Base-by-base conservation (phyloP, 208 protist genomes). In the Leishmania lainsoni region DNA sequence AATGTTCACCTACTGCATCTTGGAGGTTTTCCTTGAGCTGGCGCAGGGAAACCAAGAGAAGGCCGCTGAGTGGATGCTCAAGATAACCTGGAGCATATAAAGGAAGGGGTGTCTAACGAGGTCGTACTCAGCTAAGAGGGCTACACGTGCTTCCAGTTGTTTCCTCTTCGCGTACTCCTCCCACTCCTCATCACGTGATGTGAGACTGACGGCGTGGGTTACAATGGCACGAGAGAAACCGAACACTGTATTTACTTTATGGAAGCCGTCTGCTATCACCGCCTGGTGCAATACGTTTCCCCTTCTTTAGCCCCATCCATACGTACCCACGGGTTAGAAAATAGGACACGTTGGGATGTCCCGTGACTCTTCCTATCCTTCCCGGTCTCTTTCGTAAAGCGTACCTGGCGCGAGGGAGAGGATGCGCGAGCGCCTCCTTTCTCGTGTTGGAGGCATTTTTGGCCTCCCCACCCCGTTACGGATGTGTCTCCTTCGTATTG, bases 1-100 rank as follows among this genome's bases (percentile, higher is more conserved):
- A 20, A 59, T 95, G 71, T 94, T 97, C 58, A 89, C 92, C 5
- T 94, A 93, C 80, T 91, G 95, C 82, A 83, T 96, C 0, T 85
- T 97, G 42, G 83, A 83, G 77, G 90, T 96, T 16, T 97, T 96
- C 66, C 84, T 97, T 17, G 92, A 95, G 80, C 87, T 97, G 22
- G 93, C 92, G 26, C 94, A 96, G 80, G 93, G 93, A 48, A 96
- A 96, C 81, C 83, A 88, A 70, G 92, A 95, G 85, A 95, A 93
- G 86, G 93, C 92, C 22, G 79, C 89, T 66, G 94, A 94, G 70
- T 85, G 82, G 76, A 88, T 97, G 52, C 78, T 68, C 51, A 93
- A 91, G 79, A 81, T 97, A 39, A 89, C 82, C 14, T 97, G 94
- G 92, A 87, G 84, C 61, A 75, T 93, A 29, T 93, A 75, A 56